A percentile compares a stretch with the other conserved stretches of the same genome.
Conservation (phyloP, 805 yeast species). For the Lipomyces chichibuensis region DNA sequence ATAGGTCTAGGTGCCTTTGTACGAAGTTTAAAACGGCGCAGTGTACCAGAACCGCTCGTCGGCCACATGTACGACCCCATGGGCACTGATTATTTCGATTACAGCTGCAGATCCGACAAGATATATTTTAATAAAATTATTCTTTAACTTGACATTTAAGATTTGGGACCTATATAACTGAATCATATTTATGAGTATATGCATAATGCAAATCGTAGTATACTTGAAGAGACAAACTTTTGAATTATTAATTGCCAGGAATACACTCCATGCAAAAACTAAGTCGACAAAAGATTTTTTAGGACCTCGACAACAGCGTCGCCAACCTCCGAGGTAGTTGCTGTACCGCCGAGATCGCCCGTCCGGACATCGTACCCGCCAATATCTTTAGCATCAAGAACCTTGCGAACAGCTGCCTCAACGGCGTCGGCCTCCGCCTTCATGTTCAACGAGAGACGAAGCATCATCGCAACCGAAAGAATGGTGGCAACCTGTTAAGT, state of each 20-base stretch:
- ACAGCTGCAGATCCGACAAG: too few species aligned
- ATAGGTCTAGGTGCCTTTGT: too few species aligned
- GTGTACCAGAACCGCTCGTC: too few species aligned
- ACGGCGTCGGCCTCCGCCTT: constrained; percentile 83
- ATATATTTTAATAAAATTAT: too few species aligned
- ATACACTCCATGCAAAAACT: background rate
- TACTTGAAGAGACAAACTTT: background rate
- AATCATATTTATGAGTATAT: too few species aligned
- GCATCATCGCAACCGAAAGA: constrained; percentile 96
- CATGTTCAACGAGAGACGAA: constrained; percentile 82
- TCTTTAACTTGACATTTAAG: too few species aligned
- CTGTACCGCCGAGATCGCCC: constrained; percentile 86
- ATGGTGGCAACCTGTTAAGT: constrained; percentile 71
- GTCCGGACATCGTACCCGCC: constrained; percentile 62
- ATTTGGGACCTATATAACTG: too few species aligned
- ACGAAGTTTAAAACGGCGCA: too few species aligned
- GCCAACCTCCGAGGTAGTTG: constrained; percentile 87
- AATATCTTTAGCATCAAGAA: constrained; percentile 66
- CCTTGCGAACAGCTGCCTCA: constrained; percentile 83
- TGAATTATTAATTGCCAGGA: background rate
- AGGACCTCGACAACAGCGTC: constrained; percentile 72
- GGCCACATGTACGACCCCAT: too few species aligned
- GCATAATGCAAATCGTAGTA: background rate
- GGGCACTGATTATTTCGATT: too few species aligned
- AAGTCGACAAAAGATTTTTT: constrained; percentile 14